Evolutionary conservation across 1,284 basidiomycete species (phyloP), one percentile per base, ranked within the genome.

Genomic region (Meira nashicola): DNA sequence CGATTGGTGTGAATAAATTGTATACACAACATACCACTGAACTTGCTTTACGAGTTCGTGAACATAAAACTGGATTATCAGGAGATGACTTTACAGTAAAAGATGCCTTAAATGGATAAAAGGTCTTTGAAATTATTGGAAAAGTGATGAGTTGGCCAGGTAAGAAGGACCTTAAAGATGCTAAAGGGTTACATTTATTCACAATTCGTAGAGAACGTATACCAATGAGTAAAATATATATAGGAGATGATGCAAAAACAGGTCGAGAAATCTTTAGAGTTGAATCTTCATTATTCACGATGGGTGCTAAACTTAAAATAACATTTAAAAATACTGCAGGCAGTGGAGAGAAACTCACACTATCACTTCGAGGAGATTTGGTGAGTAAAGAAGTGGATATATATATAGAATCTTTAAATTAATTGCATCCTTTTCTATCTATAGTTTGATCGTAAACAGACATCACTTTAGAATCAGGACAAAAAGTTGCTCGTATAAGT

Each of bases 61-160:
- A 69, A 39, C 56, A 48, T 39, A 64, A 64, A 38, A n/a, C 33
- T 3, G 51, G 58, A 11, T 58, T 60, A 21, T 4, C 40, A 8
- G 62, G 58, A 25, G 68, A 68, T 57, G 65, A 68, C 41, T 68
- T 68, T 46, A 28, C 37, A 7, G 46, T 70, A 54, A 70, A 70
- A 44, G 68, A 68, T 25, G 67, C 62, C 21, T 41, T 65, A 15
- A 61, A 55, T 2, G 23, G 39, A n/a, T 23, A 49, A 10, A 38
- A 19, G 6, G 33, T 65, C 23, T 68, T 70, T 39, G n/a, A 63
- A 8, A 56, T 70, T 10, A 39, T 58, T 1, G 66, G 60, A 12
- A 61, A 60, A 39, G 44, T 52, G 1, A 63, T 70, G 28, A 66
- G 64, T 10, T 23, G 64, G 17, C 46, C 46, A 39, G 38, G n/a